These are phyloP conservation scores for Daedaleopsis nitida DNA, from an alignment of 768 basidiomycete genomes.

Conservation along the genomic window DNA sequence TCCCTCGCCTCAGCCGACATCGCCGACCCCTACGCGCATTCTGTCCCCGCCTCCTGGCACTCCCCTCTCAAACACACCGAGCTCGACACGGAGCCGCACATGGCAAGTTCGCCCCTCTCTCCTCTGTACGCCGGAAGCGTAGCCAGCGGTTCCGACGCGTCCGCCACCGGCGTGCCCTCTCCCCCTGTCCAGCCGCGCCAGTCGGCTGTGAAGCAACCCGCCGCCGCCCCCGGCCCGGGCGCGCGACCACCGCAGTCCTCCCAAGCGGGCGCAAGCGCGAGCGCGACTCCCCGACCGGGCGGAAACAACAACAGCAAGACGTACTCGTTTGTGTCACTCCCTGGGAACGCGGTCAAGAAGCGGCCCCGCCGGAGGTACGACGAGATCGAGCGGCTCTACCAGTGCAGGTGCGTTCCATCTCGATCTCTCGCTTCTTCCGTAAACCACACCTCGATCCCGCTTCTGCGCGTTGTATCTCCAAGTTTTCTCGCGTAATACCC, in stretches of 20 bases:
- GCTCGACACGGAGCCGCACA: slow-evolving; percentile 18
- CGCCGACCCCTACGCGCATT: slow-evolving; percentile 10
- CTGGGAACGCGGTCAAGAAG: slow-evolving; percentile 81
- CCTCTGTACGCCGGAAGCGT: slow-evolving; percentile 21
- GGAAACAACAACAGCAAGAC: slow-evolving; percentile 58
- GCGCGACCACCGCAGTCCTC: slow-evolving; percentile 3
- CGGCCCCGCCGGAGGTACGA: slow-evolving; percentile 86
- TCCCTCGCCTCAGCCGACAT: slow-evolving; percentile 11
- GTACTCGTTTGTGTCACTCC: slow-evolving; percentile 80
- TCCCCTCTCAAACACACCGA: slow-evolving; percentile 18
- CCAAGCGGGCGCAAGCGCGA: background rate
- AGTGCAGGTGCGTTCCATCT: slow-evolving; percentile 63
- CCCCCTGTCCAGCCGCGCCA: slow-evolving; percentile 12
- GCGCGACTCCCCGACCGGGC: slow-evolving; percentile 10
- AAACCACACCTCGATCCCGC: background rate
- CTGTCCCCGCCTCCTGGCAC: slow-evolving; percentile 9
- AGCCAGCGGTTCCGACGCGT: slow-evolving; percentile 22
- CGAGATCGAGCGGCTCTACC: slow-evolving; percentile 93
- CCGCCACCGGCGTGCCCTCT: slow-evolving; percentile 17
- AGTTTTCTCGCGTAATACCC: background rate
- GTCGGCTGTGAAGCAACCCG: slow-evolving; percentile 4
- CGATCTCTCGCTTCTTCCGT: background rate
- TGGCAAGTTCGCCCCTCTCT: slow-evolving; percentile 21
- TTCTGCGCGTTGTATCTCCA: background rate
- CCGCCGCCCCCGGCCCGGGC: slow-evolving; percentile 4